phyloP scores from a whole-genome alignment of 2,329 filamentous ascomycete species.

The Didymella arachidicola region DNA sequence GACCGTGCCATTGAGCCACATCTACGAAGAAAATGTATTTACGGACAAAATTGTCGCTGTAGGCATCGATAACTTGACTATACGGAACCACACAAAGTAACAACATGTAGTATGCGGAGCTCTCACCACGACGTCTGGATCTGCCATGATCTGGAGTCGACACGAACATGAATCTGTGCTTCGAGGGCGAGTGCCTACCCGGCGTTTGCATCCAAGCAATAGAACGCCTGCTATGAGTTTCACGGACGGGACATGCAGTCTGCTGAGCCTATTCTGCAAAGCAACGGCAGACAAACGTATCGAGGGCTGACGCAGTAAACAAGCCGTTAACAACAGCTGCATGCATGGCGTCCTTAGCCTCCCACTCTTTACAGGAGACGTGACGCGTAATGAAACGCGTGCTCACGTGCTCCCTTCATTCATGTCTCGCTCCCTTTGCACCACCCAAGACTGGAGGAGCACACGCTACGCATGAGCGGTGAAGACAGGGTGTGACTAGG shows the following conservation, averaged over 20 bases:
- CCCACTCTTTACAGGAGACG: constrained; percentile 12
- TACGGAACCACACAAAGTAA: background rate
- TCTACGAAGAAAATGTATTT: background rate
- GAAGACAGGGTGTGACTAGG: background rate
- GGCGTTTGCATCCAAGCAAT: constrained; percentile 8
- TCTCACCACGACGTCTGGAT: constrained; percentile 7
- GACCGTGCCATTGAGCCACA: background rate
- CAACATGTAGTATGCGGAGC: background rate
- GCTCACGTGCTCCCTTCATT: constrained; percentile 6
- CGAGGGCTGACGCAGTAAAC: background rate
- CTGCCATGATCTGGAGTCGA: background rate
- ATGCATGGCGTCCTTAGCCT: constrained; percentile 15
- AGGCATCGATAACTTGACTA: background rate
- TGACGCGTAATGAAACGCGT: constrained; percentile 17
- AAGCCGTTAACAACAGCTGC: constrained; percentile 5
- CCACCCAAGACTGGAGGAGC: too few relatives aligned
- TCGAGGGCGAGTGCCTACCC: constrained; percentile 1
- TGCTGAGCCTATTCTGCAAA: background rate
- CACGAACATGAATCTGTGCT: constrained; percentile 11
- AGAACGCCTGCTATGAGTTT: background rate
- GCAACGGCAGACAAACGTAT: background rate
- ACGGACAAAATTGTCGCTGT: too few relatives aligned
- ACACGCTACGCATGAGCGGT: background rate
- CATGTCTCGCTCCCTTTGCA: too few relatives aligned
- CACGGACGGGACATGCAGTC: background rate